Percentiles rank a stretch among this genome's conserved stretches.
Conservation (phyloP, 2,329 filamentous ascomycete species). For the Aspergillus fijiensis region DNA sequence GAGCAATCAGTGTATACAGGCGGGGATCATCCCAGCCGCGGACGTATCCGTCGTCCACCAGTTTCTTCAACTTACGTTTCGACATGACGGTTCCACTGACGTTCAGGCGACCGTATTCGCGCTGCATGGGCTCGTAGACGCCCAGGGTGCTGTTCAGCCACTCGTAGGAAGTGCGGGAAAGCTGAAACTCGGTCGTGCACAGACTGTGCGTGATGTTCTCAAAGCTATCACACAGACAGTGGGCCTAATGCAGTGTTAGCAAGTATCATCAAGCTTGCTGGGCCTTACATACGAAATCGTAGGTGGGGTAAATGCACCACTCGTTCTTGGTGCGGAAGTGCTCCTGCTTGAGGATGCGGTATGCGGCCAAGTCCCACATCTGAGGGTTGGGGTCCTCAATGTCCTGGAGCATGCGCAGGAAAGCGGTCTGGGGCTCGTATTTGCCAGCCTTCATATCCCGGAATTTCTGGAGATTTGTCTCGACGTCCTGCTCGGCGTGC, state of each 20-base stretch:
- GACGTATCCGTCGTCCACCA: conserved; percentile 76
- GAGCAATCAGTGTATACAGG: conserved; percentile 80
- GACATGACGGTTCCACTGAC: conserved; percentile 82
- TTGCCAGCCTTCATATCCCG: conserved; percentile 87
- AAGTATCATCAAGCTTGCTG: neutral
- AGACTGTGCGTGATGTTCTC: conserved; percentile 89
- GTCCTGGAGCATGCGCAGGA: conserved; percentile 90
- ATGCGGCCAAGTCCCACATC: conserved; percentile 95
- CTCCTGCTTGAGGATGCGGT: conserved; percentile 68
- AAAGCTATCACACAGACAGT: conserved; percentile 84
- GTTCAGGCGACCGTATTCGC: conserved; percentile 76
- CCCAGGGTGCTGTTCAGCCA: conserved; percentile 80
- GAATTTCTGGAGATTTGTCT: conserved; percentile 61
- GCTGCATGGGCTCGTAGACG: conserved; percentile 89
- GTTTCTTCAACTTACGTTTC: conserved; percentile 77
- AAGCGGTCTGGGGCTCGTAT: conserved; percentile 80
- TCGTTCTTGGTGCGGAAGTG: conserved; percentile 66
- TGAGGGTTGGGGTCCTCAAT: conserved; percentile 76
- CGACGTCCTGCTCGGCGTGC: conserved; percentile 55
- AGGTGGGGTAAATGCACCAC: conserved; percentile 94
- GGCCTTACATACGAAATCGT: conserved; percentile 55
- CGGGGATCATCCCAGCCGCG: conserved; percentile 89
- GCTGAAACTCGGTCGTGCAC: conserved; percentile 89
- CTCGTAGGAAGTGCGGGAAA: conserved; percentile 83
- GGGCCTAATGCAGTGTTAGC: conserved; percentile 13